These are phyloP conservation scores for Akanthomyces muscarius DNA, from an alignment of 2,329 filamentous ascomycete genomes.

Conservation along the genomic window DNA sequence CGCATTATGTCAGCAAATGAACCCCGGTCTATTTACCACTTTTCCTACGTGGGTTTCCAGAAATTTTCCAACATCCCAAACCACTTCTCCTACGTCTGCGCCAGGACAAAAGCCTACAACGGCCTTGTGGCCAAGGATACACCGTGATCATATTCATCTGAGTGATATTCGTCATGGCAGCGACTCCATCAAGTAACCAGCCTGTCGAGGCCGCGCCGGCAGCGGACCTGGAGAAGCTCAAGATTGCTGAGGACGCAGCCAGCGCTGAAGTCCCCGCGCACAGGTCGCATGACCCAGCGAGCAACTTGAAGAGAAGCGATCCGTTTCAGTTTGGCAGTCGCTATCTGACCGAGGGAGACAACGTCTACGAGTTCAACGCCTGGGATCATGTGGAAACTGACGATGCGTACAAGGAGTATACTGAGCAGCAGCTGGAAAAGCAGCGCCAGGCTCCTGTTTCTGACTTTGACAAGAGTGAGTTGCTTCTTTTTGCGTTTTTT, in stretches of 20 bases:
- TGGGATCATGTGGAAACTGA: conserved; percentile 98
- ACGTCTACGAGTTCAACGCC: conserved; percentile 96
- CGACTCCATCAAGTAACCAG: conserved; percentile 22
- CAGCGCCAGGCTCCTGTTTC: conserved; percentile 84
- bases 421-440: conserved; percentile 76
- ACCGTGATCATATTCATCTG: background rate
- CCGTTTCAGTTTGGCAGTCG: conserved; percentile 96
- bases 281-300: conserved; percentile 64
- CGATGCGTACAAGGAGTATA: conserved; percentile 79
- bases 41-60: background rate
- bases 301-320: conserved; percentile 81
- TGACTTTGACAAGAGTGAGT: conserved; percentile 83
- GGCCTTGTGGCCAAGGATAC: background rate
- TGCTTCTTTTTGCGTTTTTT: conserved; percentile 2
- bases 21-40: conserved; percentile 2
- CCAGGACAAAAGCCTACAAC: background rate
- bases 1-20: conserved; percentile 10
- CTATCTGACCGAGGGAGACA: conserved; percentile 74
- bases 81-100: background rate
- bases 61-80: background rate
- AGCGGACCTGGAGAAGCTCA: conserved; percentile 26
- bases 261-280: conserved; percentile 46
- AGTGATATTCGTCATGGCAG: conserved; percentile 14
- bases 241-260: conserved; percentile 20
- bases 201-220: conserved; percentile 22